Conservation (phyloP, 2,329 filamentous ascomycete species). For the Gaeumannomyces sp. region DNA sequence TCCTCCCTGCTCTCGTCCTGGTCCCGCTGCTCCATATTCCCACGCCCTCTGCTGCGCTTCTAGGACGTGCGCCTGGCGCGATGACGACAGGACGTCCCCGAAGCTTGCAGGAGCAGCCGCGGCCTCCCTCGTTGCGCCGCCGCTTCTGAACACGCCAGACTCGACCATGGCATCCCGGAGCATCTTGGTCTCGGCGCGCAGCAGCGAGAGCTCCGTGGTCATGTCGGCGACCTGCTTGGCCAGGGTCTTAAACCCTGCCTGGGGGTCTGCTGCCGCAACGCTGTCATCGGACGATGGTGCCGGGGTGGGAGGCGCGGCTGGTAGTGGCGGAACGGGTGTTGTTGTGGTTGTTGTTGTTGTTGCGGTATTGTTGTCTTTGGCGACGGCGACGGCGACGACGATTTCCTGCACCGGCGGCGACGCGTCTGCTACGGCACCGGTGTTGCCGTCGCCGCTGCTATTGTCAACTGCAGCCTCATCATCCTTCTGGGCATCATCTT, state of each 20-base stretch:
- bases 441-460: neutral
- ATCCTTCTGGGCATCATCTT: neutral
- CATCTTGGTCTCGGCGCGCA: neutral
- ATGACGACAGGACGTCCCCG: neutral
- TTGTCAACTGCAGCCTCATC: too few species aligned
- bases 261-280: neutral
- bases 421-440: too few species aligned
- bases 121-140: too few species aligned
- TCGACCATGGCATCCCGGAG: neutral
- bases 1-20: neutral
- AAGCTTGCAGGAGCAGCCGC: neutral
- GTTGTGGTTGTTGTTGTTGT: neutral
- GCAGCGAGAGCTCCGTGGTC: neutral
- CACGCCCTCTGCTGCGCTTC: neutral
- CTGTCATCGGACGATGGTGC: neutral
- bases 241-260: neutral
- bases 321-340: neutral
- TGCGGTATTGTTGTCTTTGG: neutral
- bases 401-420: too few species aligned
- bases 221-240: neutral
- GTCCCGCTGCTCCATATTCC: neutral
- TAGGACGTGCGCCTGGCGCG: too few species aligned
- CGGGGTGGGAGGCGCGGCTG: neutral
- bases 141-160: neutral
- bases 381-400: neutral